Evolutionary conservation across 306 rosid species (phyloP), one percentile per base, ranked within the genome.

Genomic region (Begonia loranthoides): DNA sequence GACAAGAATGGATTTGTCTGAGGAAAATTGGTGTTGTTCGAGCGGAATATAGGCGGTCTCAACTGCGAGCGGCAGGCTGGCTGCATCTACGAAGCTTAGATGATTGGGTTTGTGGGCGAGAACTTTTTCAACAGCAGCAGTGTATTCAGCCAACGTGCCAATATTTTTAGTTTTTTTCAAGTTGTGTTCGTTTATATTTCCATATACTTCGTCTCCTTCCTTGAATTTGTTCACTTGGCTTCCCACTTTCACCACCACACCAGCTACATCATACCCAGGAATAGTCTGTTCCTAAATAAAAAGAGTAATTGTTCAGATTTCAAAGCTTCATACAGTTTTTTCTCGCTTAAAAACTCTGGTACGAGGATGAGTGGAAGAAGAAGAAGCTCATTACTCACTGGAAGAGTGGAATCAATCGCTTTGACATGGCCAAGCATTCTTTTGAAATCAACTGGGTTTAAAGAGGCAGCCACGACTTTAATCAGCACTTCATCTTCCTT

Each of bases 191-290:
- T n/a, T n/a, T n/a, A n/a, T n/a, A n/a, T n/a, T n/a, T n/a, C n/a
- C n/a, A n/a, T n/a, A n/a, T n/a, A n/a, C 84, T 72, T 80, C 82
- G 56, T 80, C 90, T 11, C 94, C 94, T 52, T 51, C 81, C 59
- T 76, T 78, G n/a, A 87, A 78, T 49, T 72, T 79, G 22, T 62
- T 66, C 53, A 83, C 92, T 67, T 69, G 49, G 46, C 57, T 55
- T 43, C 96, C 94, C 40, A 83, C 72, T 62, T 75, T 80, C 12
- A 75, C 75, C 46, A 83, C 87, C 55, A 74, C 72, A 4, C 96
- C 92, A 49, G 87, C 79, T 50, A 87, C 87, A 68, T 77, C 94
- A 50, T 24, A 75, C 2, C 90, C 82, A 0, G 90, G 80, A 41
- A 67, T 71, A 15, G 56, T 67, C 96, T 77, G 60, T 38, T 52